A percentile compares a stretch with the other conserved stretches of the same genome.
These are phyloP conservation scores for Bjerkandera adusta DNA, from an alignment of 1,284 basidiomycete species.

Conservation along the genomic window DNA sequence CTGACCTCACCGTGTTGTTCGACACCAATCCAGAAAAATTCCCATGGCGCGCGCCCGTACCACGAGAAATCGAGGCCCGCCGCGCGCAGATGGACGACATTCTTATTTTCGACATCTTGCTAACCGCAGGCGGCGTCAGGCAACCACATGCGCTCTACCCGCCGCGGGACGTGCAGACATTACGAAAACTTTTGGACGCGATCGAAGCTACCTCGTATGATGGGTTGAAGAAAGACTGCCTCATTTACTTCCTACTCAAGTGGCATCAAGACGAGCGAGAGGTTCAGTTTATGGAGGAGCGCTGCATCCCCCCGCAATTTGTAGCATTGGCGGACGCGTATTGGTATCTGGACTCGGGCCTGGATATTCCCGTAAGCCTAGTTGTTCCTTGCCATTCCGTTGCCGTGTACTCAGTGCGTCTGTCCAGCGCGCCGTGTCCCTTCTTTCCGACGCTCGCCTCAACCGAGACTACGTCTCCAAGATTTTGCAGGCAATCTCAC, in stretches of 20 bases:
- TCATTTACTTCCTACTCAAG: slow-evolving; percentile 75
- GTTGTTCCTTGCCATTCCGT: slow-evolving; percentile 2
- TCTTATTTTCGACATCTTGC: slow-evolving; percentile 73
- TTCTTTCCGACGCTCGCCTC: slow-evolving; percentile 70
- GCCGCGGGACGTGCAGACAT: slow-evolving; percentile 50
- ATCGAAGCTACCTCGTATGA: slow-evolving; percentile 67
- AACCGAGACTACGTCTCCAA: slow-evolving; percentile 74
- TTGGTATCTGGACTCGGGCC: slow-evolving; percentile 74
- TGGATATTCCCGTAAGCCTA: slow-evolving; percentile 54
- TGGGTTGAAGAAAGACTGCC: slow-evolving; percentile 70
- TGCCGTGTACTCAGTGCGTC: slow-evolving; percentile 2
- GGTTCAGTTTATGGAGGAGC: slow-evolving; percentile 48
- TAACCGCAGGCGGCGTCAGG: slow-evolving; percentile 60
- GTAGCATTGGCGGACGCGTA: slow-evolving; percentile 72
- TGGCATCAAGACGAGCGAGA: slow-evolving; percentile 69
- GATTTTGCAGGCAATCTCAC: slow-evolving; percentile 63
- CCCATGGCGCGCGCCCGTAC: slow-evolving; percentile 47
- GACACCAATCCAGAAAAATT: slow-evolving; percentile 43
- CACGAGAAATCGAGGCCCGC: slow-evolving; percentile 56
- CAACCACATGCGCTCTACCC: slow-evolving; percentile 63
- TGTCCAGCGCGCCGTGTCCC: slow-evolving; percentile 59
- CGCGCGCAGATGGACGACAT: slow-evolving; percentile 58
- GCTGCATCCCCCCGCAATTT: slow-evolving; percentile 71
- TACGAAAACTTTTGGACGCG: slow-evolving; percentile 54
- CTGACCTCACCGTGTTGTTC: slow-evolving; percentile 37